phyloP scores from a whole-genome alignment of 495 filamentous ascomycete species.

The Monascus purpureus region DNA sequence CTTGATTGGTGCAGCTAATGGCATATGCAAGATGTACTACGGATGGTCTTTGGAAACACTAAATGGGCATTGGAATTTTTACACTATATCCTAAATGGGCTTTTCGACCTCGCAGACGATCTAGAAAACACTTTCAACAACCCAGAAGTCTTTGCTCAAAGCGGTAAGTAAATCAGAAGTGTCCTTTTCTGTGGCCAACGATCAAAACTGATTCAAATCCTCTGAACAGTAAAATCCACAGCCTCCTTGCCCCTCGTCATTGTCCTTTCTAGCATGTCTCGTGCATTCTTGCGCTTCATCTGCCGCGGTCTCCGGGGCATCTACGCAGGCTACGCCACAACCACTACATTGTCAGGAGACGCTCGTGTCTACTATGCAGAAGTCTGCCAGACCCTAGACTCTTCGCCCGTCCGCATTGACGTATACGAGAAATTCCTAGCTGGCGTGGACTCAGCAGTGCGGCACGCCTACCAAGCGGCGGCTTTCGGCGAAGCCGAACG shows the following conservation, averaged over 20 bases:
- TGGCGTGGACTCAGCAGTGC: slow-evolving; percentile 32
- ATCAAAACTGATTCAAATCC: slow-evolving; percentile 1
- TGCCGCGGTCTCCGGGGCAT: slow-evolving; percentile 47
- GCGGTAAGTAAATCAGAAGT: slow-evolving; percentile 18
- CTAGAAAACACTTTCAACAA: slow-evolving; percentile 27
- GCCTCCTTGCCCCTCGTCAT: slow-evolving; percentile 50
- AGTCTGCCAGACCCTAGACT: slow-evolving; percentile 26
- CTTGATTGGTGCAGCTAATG: slow-evolving; percentile 15
- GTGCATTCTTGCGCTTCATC: slow-evolving; percentile 52
- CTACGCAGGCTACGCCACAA: slow-evolving; percentile 17
- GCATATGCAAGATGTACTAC: slow-evolving; percentile 20
- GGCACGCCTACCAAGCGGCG: slow-evolving; percentile 29
- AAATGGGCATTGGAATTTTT: slow-evolving; percentile 59
- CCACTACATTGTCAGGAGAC: slow-evolving; percentile 18
- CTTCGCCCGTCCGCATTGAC: slow-evolving; percentile 29
- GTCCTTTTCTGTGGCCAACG: neutral
- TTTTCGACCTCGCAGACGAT: slow-evolving; percentile 47
- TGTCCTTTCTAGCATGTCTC: slow-evolving; percentile 58
- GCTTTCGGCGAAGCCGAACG: slow-evolving; percentile 33
- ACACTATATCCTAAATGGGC: slow-evolving; percentile 51
- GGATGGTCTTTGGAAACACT: slow-evolving; percentile 29
- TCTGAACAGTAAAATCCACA: slow-evolving; percentile 27
- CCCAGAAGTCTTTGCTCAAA: slow-evolving; percentile 29
- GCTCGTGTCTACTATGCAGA: slow-evolving; percentile 27
- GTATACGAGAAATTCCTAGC: slow-evolving; percentile 36